Conservation (phyloP, 148 eudicot species). For the Silene latifolia region DNA sequence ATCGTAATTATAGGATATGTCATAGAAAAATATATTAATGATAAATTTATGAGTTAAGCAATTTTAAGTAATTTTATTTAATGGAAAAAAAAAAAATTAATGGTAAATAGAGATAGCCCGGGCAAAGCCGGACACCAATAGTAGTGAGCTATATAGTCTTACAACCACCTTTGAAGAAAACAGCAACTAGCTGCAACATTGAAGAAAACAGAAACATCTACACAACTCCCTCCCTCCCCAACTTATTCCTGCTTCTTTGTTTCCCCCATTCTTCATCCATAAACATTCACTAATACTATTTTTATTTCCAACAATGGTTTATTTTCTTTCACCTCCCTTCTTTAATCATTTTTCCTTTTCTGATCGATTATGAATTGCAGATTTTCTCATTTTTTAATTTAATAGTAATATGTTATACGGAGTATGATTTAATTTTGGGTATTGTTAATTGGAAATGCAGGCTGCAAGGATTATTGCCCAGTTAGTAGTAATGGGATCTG, state of each 20-base stretch:
- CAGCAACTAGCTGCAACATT: too few species aligned
- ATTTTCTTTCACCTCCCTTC: neutral
- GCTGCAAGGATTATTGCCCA: constrained; percentile 63
- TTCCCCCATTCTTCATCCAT: neutral
- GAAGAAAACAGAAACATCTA: neutral
- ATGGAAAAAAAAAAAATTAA: too few species aligned
- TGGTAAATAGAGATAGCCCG: too few species aligned
- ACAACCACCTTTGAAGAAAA: too few species aligned
- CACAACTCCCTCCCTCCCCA: neutral
- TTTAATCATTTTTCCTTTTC: neutral
- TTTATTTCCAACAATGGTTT: neutral
- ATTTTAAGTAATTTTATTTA: too few species aligned
- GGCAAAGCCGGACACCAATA: too few species aligned
- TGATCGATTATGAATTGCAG: neutral
- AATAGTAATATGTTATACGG: neutral
- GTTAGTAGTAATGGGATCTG: constrained; percentile 57
- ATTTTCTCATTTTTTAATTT: neutral
- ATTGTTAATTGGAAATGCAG: constrained; percentile 25
- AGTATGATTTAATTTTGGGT: neutral
- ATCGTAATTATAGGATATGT: too few species aligned
- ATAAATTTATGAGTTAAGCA: too few species aligned
- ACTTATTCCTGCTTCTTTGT: neutral
- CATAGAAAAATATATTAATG: too few species aligned
- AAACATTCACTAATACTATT: neutral
- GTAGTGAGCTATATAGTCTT: too few species aligned